Percentiles rank a stretch among this genome's conserved stretches.
phyloP scores from a whole-genome alignment of 2,329 filamentous ascomycete genomes.

The Lasiodiplodia sp. region DNA sequence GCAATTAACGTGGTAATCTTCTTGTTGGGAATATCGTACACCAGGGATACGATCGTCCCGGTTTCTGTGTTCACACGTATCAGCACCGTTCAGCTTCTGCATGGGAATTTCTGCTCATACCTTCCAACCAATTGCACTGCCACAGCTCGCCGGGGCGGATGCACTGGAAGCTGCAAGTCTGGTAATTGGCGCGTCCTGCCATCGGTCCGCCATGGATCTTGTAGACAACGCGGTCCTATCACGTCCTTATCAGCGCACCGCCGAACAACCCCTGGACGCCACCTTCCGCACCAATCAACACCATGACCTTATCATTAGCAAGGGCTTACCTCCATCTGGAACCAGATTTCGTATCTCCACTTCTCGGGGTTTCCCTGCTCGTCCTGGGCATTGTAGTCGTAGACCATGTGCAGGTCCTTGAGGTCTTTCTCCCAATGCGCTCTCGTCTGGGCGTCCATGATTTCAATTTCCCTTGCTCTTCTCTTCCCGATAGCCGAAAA shows the following conservation, averaged over 20 bases:
- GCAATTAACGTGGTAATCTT: conserved; percentile 61
- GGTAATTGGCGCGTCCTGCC: conserved; percentile 62
- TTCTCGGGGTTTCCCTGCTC: conserved; percentile 60
- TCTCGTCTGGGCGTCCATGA: conserved; percentile 17
- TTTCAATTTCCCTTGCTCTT: not conserved
- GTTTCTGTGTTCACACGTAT: conserved; percentile 51
- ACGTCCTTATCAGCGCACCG: conserved; percentile 4
- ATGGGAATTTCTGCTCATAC: not conserved
- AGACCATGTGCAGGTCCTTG: conserved; percentile 62
- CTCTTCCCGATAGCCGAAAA: not conserved
- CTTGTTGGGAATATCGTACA: conserved; percentile 61
- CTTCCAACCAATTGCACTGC: conserved; percentile 67
- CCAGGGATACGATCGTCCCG: conserved; percentile 62
- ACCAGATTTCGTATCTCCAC: conserved; percentile 70
- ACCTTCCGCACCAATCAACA: conserved; percentile 33
- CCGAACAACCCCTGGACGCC: not conserved
- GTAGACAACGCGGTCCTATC: conserved; percentile 59
- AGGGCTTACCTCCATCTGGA: conserved; percentile 54
- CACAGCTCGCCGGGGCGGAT: conserved; percentile 65
- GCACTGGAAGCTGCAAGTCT: conserved; percentile 64
- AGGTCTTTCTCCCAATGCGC: conserved; percentile 59
- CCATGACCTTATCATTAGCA: not conserved
- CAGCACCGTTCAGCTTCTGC: not conserved
- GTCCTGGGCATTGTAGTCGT: conserved; percentile 63
- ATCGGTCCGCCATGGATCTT: conserved; percentile 68